Evolutionary conservation across 129 eudicot genomes (phyloP).

Genomic region (Helianthus annuus): DNA sequence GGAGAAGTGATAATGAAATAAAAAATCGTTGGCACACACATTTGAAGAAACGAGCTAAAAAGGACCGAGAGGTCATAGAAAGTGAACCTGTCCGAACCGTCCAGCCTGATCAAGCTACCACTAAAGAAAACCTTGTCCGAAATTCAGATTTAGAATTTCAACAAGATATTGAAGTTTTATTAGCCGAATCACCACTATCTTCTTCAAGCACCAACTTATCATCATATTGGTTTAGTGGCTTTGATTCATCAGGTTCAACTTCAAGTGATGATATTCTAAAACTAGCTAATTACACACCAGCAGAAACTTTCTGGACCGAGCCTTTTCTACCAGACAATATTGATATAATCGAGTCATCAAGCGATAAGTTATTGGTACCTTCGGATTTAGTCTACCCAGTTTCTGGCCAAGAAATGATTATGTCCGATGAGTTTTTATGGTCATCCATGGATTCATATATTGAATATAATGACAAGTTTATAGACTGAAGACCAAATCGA

Average conservation of each 20-base stretch:
- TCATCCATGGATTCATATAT: conserved; percentile 30
- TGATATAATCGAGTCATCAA: conserved; percentile 24
- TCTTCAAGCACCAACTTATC: neutral
- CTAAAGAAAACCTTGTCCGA: neutral
- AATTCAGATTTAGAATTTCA: neutral
- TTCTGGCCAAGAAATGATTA: conserved; percentile 6
- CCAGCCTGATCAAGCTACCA: conserved; percentile 1
- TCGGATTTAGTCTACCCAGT: conserved; percentile 18
- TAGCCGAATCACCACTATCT: neutral
- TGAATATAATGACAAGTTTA: conserved; percentile 10
- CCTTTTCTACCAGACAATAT: conserved; percentile 19
- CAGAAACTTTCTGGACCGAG: conserved; percentile 21
- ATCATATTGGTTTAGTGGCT: conserved; percentile 14
- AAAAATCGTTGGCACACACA: conserved; percentile 35
- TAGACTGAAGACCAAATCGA: conserved; percentile 12
- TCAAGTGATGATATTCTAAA: too few relatives aligned
- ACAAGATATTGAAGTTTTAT: neutral
- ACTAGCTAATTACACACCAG: too few relatives aligned
- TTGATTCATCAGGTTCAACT: neutral
- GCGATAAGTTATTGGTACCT: conserved; percentile 25
- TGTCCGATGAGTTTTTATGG: conserved; percentile 32
- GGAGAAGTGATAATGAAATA: conserved; percentile 37
- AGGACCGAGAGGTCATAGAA: neutral
- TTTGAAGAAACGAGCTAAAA: conserved; percentile 18
- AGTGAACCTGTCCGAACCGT: neutral